Base-by-base conservation (phyloP, 2,329 filamentous ascomycete species). In the Pseudogymnoascus sp. region DNA sequence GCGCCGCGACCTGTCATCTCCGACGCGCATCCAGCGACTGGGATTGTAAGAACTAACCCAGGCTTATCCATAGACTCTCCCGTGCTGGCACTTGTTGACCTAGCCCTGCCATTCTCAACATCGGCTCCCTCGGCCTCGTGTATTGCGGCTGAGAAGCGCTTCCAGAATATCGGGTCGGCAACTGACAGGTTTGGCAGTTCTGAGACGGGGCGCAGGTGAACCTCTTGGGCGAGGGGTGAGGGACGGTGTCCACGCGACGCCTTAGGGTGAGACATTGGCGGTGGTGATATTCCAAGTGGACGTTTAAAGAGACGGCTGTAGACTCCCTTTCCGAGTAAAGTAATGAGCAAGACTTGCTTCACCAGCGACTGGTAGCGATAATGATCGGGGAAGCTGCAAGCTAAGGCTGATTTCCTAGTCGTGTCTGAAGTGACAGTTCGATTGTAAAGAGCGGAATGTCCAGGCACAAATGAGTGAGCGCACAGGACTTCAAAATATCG, bases 141-240 rank as follows among this genome's bases (percentile, higher is more conserved):
- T 1, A 72, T 67, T 2, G 72, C 71, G 21, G 65, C 65, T 6
- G 69, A 71, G 62, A 74, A 74, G 11, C 70, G 63, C 62, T 72
- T 72, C 71, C 71, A 74, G 61, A 73, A 73, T 39, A 66, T 59
- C 0, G 72, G 71, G 65, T 73, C 71, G 21, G 14, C 29, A 12
- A 39, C 39, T 29, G 61, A 6, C 3, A 43, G 29, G 23, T 58
- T 49, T 4, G 37, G 43, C 21, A 11, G 59, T 64, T 64, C 59
- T 11, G 67, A 69, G 26, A 69, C 38, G 33, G 69, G 67, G 61
- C 69, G 62, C 6, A 65, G 65, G 59, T 64, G 63, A n/a, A 68
- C 65, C 26, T 70, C 71, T 66, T 73, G 71, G 31, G 68, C 63
- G 12, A 73, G 68, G 4, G 72, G 72, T 2, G 71, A 72, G 6